Evolutionary conservation across 192 early-diverging fungal species (phyloP), one percentile per base, ranked within the genome.

Genomic region (Jimgerdemannia lactiflua): DNA sequence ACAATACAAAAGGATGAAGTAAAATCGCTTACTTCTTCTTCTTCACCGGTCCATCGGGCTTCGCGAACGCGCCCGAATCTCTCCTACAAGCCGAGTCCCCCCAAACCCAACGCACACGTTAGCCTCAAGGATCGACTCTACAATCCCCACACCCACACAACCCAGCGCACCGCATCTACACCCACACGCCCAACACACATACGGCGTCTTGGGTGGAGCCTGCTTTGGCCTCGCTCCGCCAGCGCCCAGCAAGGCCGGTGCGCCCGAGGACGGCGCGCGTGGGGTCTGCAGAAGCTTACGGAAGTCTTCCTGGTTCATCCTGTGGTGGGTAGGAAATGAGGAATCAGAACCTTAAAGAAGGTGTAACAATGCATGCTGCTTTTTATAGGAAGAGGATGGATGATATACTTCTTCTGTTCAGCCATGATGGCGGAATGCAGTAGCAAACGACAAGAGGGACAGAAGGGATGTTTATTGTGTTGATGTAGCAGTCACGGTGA

Each of bases 301-400:
- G 74, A 95, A 95, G 72, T 95, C 94, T 73, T 95, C 92, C 75
- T 95, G 94, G 40, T 80, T 90, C 49, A 94, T 71, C 20, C 91
- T 89, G 73, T 10, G 14, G 14, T 14, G 49, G 29, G 29, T 29
- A 29, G 29, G 29, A 29, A 29, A 29, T 29, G 29, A 29, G 29
- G 29, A 29, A 29, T 29, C 29, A 29, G 29, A 29, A 29, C 29
- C 29, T 29, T 29, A 29, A 29, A 29, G 29, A 29, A 29, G 29
- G 29, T 29, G 29, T 29, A 29, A 29, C 29, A 29, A 29, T 29
- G 29, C 29, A 29, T 29, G 29, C 29, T 29, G 29, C 29, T 29
- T 29, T 29, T 29, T 29, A 29, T 29, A 29, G 29, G 29, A 29
- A 29, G 29, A 29, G 29, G 29, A 29, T 29, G 29, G 29, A 29